Percentiles rank a stretch among this genome's conserved stretches.
These are phyloP conservation scores for Curvularia eragrostidis DNA, from an alignment of 2,329 filamentous ascomycete genomes.

Conservation along the genomic window DNA sequence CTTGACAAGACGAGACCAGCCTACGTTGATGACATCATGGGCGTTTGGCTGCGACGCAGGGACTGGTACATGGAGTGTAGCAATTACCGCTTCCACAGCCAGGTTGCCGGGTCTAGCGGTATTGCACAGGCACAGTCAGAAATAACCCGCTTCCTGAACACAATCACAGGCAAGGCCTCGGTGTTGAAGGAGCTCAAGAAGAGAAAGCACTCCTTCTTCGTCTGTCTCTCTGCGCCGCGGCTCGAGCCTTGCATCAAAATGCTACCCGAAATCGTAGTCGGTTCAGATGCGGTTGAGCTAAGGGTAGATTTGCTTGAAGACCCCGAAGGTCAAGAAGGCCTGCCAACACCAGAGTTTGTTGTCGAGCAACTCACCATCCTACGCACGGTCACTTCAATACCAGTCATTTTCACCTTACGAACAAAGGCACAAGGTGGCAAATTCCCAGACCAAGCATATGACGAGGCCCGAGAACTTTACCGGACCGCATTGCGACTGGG, in stretches of 20 bases:
- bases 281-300: conserved; percentile 91
- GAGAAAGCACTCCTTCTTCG: conserved; percentile 82
- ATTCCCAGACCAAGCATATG: conserved; percentile 78
- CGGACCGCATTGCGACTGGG: conserved; percentile 79
- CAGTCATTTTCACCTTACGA: conserved; percentile 90
- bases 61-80: conserved; percentile 92
- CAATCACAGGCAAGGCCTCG: conserved; percentile 68
- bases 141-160: conserved; percentile 74
- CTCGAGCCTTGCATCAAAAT: conserved; percentile 68
- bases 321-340: conserved; percentile 62
- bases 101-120: conserved; percentile 61
- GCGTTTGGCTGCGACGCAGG: conserved; percentile 86
- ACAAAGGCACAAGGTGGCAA: conserved; percentile 85
- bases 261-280: conserved; percentile 76
- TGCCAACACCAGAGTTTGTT: conserved; percentile 76
- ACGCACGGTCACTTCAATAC: conserved; percentile 73
- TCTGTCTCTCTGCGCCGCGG: conserved; percentile 84
- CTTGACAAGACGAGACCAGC: conserved; percentile 90
- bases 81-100: conserved; percentile 92
- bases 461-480: conserved; percentile 78
- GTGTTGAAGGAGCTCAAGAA: conserved; percentile 66
- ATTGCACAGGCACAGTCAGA: conserved; percentile 66
- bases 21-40: conserved; percentile 90
- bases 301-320: conserved; percentile 90
- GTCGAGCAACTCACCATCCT: conserved; percentile 81